These are phyloP conservation scores for Taphrina betulina DNA, from an alignment of 1,139 yeast genomes.

Conservation along the genomic window DNA sequence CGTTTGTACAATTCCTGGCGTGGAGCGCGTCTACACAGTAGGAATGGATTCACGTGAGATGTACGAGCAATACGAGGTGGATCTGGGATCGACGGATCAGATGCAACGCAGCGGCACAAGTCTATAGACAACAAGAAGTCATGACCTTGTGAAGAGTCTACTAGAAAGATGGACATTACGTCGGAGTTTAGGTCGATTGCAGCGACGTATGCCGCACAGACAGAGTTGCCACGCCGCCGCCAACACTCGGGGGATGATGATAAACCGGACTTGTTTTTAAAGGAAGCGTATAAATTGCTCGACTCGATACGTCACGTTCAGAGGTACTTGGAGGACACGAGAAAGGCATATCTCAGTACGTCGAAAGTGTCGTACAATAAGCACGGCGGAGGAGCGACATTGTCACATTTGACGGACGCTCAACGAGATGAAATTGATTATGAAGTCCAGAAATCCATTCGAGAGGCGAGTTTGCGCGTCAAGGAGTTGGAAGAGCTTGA, in stretches of 20 bases:
- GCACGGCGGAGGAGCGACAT: background rate
- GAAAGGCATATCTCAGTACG: slow-evolving; percentile 16
- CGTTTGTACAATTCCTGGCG: no score
- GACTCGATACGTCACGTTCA: slow-evolving; percentile 1
- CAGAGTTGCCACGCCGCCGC: background rate
- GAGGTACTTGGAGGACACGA: background rate
- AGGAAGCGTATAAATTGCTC: background rate
- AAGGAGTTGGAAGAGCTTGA: slow-evolving; percentile 43
- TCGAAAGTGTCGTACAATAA: background rate
- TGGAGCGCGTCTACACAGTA: no score
- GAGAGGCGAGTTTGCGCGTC: slow-evolving; percentile 44
- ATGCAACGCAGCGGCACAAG: no score
- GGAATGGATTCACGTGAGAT: no score
- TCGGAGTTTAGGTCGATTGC: slow-evolving; percentile 14
- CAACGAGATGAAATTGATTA: slow-evolving; percentile 49
- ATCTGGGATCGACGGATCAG: no score
- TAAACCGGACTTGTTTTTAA: background rate
- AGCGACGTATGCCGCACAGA: slow-evolving; percentile 9
- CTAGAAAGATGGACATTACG: slow-evolving; percentile 12
- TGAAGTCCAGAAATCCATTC: slow-evolving; percentile 45
- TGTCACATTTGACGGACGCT: slow-evolving; percentile 43
- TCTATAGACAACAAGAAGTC: no score
- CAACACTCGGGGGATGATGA: slow-evolving; percentile 2
- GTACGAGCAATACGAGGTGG: no score
- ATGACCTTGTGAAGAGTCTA: no score